phyloP scores from a whole-genome alignment of 495 filamentous ascomycete species.

The Mycothermus thermophilus region DNA sequence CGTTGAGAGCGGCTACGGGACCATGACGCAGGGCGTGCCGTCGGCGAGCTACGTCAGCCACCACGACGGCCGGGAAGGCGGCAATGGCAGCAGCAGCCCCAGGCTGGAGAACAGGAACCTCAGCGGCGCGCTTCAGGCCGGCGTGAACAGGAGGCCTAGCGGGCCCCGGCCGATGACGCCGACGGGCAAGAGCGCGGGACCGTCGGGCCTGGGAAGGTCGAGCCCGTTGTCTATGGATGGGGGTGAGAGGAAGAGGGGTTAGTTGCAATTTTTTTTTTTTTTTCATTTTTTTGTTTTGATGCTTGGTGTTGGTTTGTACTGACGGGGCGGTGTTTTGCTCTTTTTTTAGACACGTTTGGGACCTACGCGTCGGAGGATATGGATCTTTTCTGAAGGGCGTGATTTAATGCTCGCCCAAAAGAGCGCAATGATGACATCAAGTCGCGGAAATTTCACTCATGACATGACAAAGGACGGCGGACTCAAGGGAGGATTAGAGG shows the following conservation, averaged over 20 bases:
- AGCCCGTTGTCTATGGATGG: conserved; percentile 8
- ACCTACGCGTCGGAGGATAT: neutral
- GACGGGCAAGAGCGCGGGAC: conserved; percentile 19
- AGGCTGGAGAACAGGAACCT: conserved; percentile 33
- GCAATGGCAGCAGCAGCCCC: conserved; percentile 21
- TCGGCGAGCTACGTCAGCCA: conserved; percentile 25
- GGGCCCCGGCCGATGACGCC: conserved; percentile 41
- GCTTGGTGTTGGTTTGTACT: neutral
- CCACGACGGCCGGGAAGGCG: conserved; percentile 3
- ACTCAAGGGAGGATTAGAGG: too few relatives aligned
- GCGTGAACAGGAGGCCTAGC: conserved; percentile 31
- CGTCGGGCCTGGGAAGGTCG: conserved; percentile 12
- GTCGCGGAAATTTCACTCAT: too few relatives aligned
- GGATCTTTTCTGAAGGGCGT: too few relatives aligned
- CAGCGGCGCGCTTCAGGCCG: conserved; percentile 28
- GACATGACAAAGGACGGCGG: too few relatives aligned
- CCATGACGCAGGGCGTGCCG: conserved; percentile 30
- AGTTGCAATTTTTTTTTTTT: conserved; percentile 7
- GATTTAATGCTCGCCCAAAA: too few relatives aligned
- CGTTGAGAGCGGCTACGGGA: conserved; percentile 37
- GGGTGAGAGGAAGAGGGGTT: conserved; percentile 38
- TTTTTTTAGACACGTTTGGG: too few relatives aligned
- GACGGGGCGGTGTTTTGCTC: conserved; percentile 2
- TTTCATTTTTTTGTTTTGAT: neutral
- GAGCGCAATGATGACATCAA: too few relatives aligned